phyloP scores from a whole-genome alignment of 768 basidiomycete genomes.

The Sarcodon aspratus region DNA sequence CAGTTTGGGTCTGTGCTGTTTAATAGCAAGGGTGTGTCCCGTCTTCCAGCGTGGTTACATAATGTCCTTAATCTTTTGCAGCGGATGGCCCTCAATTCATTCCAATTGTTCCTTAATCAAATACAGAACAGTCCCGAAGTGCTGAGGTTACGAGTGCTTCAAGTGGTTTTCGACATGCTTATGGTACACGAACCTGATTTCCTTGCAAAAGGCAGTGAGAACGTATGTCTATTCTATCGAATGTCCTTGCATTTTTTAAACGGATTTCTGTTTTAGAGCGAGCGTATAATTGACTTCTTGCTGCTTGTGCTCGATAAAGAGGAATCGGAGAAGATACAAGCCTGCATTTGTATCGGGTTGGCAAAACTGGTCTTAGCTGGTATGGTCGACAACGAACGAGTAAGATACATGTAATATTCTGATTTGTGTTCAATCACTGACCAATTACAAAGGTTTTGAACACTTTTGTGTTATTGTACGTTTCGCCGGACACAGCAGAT shows the following conservation, averaged over 20 bases:
- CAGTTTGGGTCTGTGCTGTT: constrained; percentile 73
- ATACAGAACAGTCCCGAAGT: constrained; percentile 50
- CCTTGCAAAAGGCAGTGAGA: constrained; percentile 31
- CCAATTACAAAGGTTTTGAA: constrained; percentile 28
- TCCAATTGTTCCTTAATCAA: constrained; percentile 78
- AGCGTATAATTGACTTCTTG: constrained; percentile 59
- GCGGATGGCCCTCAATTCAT: constrained; percentile 53
- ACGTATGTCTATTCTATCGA: constrained; percentile 14
- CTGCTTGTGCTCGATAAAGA: constrained; percentile 39
- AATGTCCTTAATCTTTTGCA: constrained; percentile 9
- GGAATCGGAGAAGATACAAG: constrained; percentile 54
- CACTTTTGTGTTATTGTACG: constrained; percentile 46
- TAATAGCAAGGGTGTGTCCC: constrained; percentile 58
- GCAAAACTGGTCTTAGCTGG: constrained; percentile 80
- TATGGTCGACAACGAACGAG: constrained; percentile 61
- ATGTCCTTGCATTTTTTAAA: neutral
- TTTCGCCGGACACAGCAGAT: constrained; percentile 69
- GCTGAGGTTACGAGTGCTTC: constrained; percentile 60
- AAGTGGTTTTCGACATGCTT: constrained; percentile 75
- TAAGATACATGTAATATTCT: constrained; percentile 19
- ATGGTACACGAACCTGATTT: constrained; percentile 72
- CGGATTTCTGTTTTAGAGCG: constrained; percentile 19
- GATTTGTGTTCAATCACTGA: neutral
- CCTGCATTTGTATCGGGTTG: constrained; percentile 65
- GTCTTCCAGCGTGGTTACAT: neutral